Evolutionary conservation across 2,329 filamentous ascomycete species (phyloP), one percentile per base, ranked within the genome.

Genomic region (Madurella fahalii): DNA sequence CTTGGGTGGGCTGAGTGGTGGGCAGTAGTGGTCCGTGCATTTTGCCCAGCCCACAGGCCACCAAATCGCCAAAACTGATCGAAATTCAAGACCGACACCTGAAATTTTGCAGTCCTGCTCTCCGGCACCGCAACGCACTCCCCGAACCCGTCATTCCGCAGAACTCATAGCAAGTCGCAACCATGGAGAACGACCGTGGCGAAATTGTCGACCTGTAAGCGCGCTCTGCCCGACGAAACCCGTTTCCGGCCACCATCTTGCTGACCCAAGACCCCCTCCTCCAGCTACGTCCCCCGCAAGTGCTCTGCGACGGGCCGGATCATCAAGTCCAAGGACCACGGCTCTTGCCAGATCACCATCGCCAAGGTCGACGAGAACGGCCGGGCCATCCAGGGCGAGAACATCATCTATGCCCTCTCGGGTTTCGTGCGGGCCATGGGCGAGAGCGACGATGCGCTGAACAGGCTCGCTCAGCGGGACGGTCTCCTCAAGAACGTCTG

Each of bases 251-350:
- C 53, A 53, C 53, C 43, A 47, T 18, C 45, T 56, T 63, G 64
- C 67, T 73, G 63, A 72, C 63, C 44, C 49, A 44, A 53, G 53
- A 16, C 30, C 56, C 51, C 57, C 44, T 34, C 50, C 43, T 64
- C 62, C 73, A 95, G 90, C 77, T 95, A 95, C 86, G 89, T 96
- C 83, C 91, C 91, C 76, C 90, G 93, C 84, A 97, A 96, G 84
- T 97, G 93, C 89, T 90, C 85, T 77, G 92, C 92, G 70, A 96
- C 93, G 77, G 95, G 95, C 90, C 90, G 94, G 81, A 96, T 97
- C 84, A 97, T 99, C 87, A 96, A 96, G 84, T 91, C 94, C 83
- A 96, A 97, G 83, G 94, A 99, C 81, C 94, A 99, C 85, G 93
- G 90, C 70, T 95, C 90, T 62, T 94, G 97, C 69, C 94, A 99